Base-by-base conservation (phyloP, 345 rosid species). In the Pelargonium nanum region DNA sequence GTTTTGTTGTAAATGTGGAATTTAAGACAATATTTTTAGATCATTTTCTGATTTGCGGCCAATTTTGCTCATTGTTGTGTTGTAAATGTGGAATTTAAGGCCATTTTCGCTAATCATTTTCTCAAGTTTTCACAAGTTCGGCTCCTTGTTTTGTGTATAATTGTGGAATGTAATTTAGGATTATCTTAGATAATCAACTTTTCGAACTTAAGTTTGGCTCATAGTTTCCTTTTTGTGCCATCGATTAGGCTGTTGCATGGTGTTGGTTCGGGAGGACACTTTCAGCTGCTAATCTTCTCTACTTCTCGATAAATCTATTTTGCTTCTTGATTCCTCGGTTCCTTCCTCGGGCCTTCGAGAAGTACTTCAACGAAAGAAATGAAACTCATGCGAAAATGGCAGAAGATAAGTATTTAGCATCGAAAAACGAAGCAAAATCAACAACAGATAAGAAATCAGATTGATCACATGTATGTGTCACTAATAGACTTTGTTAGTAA, bases 321-420 rank as follows among this genome's bases (percentile, higher is more conserved):
- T 72, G 79, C 56, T 85, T 92, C 75, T 71, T 89, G 81, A 84
- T 92, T 56, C 99, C 96, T 7, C 73, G 70, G 28, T 87, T 87
- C 69, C 81, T 92, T 9, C 99, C 99, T 26, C 79, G 83, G 4
- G 89, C 97, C 15, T 90, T 93, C 12, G 85, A 90, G 73, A 83
- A 58, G 34, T 85, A 87, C 68, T 83, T 87, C 58, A 59, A 61
- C 48, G 90, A 84, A 10, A 79, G 70, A 23, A 81, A 84, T 40
- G 95, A 93, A 73, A 60, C 58, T 15, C 63, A 65, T 12, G 76
- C 75, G 7, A 89, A 89, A 72, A 74, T 59, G 66, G 77, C 70
- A 0, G 86, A 84, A 62, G 95, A 89, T 60, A 80, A 77, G 72
- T 71, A 59, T 19, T 53, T 60, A 20, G 68, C 67, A 22, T 78